Evolutionary conservation across 495 filamentous ascomycete species (phyloP).

Genomic region (Darksidea phi): DNA sequence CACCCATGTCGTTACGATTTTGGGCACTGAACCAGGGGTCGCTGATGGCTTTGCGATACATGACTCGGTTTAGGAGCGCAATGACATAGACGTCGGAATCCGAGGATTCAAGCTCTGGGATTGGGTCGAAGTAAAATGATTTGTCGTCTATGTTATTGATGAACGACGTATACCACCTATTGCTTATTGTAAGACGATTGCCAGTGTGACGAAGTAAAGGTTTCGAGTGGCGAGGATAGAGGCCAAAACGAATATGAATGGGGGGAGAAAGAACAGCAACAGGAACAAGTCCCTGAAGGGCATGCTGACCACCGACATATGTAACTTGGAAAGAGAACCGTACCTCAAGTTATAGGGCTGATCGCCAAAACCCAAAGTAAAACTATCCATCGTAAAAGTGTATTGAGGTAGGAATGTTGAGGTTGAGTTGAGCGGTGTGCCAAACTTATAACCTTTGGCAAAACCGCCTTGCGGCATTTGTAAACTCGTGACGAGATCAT

Average conservation of each 20-base stretch:
- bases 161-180: neutral
- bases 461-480: neutral
- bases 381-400: too few relatives aligned
- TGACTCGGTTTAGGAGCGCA: conserved; percentile 6
- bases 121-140: neutral
- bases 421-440: neutral
- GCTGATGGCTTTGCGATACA: conserved; percentile 1
- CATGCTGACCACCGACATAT: too few relatives aligned
- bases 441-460: neutral
- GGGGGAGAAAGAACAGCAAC: too few relatives aligned
- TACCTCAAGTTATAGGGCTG: too few relatives aligned
- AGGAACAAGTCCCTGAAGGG: too few relatives aligned
- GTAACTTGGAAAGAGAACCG: too few relatives aligned
- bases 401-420: neutral
- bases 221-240: too few relatives aligned
- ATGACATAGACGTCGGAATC: conserved; percentile 9
- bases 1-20: neutral
- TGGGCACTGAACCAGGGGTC: conserved; percentile 14
- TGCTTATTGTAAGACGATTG: too few relatives aligned
- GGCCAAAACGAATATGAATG: too few relatives aligned
- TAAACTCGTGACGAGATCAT: neutral
- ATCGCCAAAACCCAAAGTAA: too few relatives aligned
- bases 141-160: neutral
- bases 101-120: conserved; percentile 6
- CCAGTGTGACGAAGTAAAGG: too few relatives aligned